Percentiles rank a stretch among this genome's conserved stretches.
phyloP scores from a whole-genome alignment of 257 asterid genomes.

The Plantago elongata region DNA sequence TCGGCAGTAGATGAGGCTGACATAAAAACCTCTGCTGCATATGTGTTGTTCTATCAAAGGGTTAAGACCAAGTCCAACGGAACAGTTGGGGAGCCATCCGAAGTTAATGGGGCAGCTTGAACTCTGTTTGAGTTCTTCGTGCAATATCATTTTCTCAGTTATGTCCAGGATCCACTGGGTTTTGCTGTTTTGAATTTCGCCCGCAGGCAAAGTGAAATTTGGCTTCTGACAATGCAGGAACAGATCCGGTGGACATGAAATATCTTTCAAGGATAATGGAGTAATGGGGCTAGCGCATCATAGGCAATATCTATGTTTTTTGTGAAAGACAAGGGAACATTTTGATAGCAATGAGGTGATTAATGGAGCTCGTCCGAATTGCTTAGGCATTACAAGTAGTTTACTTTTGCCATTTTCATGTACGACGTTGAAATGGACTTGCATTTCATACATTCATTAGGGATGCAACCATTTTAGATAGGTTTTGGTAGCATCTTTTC shows the following conservation, averaged over 20 bases:
- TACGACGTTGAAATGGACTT: not conserved
- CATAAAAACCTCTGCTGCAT: slow-evolving; percentile 85
- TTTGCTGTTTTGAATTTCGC: too few species aligned
- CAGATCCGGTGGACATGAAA: not conserved
- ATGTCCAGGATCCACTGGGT: not conserved
- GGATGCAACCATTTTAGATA: too few species aligned
- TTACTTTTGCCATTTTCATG: not conserved
- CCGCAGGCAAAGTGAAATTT: not conserved
- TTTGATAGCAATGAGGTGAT: not conserved
- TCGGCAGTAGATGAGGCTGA: slow-evolving; percentile 64
- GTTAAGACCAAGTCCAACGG: slow-evolving; percentile 36
- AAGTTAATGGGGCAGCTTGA: slow-evolving; percentile 30
- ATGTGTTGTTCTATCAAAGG: slow-evolving; percentile 84
- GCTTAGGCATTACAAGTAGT: not conserved
- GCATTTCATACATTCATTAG: too few species aligned
- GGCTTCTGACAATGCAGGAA: not conserved
- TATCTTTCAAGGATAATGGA: not conserved
- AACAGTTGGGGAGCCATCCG: slow-evolving; percentile 44
- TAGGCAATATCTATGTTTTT: too few species aligned
- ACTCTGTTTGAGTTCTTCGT: not conserved
- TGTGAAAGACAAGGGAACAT: not conserved
- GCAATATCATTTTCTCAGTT: not conserved
- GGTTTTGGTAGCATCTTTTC: too few species aligned
- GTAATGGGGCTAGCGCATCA: too few species aligned
- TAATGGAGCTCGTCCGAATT: not conserved